These are phyloP conservation scores for Quercus tomentella DNA, from an alignment of 331 rosid genomes.

Conservation along the genomic window DNA sequence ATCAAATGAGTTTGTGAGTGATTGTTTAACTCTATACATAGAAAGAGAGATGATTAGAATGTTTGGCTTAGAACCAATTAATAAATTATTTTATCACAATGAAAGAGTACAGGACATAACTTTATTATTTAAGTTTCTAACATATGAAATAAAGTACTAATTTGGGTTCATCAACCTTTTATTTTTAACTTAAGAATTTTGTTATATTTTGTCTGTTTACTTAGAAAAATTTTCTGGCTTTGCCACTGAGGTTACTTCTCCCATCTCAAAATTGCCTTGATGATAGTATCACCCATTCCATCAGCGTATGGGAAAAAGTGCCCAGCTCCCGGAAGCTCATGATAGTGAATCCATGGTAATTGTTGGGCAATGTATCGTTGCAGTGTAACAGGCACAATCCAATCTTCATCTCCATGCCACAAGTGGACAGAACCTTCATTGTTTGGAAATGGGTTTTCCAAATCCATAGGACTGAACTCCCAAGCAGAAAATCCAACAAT, in stretches of 20 bases:
- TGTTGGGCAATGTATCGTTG: conserved; percentile 55
- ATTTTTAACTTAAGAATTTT: no score
- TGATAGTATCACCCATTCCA: conserved; percentile 42
- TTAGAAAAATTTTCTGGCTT: no score
- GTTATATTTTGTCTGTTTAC: no score
- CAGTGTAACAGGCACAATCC: conserved; percentile 44
- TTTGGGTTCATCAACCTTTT: no score
- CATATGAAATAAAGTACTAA: no score
- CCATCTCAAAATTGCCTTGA: conserved; percentile 47
- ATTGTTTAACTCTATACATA: no score
- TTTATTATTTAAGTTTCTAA: no score
- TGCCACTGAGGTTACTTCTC: conserved; percentile 16
- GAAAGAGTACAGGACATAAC: no score
- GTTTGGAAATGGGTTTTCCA: conserved; percentile 71
- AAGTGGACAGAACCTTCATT: conserved; percentile 71
- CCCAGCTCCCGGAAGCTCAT: conserved; percentile 69
- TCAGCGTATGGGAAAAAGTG: conserved; percentile 41
- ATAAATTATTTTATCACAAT: no score
- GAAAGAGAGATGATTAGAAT: no score
- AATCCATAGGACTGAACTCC: conserved; percentile 73
- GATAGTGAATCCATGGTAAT: conserved; percentile 85
- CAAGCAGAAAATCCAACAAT: conserved; percentile 64
- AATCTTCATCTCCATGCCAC: conserved; percentile 85
- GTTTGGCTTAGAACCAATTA: no score
- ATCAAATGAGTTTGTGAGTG: no score